These are phyloP conservation scores for Colletotrichum viniferum DNA, from an alignment of 2,329 filamentous ascomycete genomes.

Conservation along the genomic window DNA sequence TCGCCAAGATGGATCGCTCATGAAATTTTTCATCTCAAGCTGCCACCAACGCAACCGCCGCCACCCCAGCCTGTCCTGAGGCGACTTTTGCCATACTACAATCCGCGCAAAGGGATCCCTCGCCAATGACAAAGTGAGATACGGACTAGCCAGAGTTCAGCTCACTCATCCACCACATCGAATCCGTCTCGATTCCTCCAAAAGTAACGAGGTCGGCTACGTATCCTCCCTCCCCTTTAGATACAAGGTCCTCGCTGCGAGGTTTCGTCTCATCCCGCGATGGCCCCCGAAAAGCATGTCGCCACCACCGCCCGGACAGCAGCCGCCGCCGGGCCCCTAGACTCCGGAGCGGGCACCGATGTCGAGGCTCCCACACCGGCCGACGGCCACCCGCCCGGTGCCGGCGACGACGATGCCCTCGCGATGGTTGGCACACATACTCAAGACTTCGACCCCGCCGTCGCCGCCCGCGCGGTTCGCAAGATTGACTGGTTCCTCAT, in stretches of 20 bases:
- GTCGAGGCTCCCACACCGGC: neutral
- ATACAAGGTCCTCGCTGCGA: neutral
- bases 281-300: conserved; percentile 4
- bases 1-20: neutral
- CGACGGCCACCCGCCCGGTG: neutral
- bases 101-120: neutral
- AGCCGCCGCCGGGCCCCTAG: neutral
- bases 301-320: neutral
- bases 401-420: conserved; percentile 53
- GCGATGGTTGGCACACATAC: conserved; percentile 63
- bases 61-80: neutral
- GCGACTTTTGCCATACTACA: neutral
- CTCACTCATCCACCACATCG: neutral
- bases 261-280: neutral
- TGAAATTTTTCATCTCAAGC: neutral
- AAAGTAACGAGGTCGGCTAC: neutral
- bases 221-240: neutral
- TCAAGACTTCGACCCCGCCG: conserved; percentile 56
- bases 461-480: conserved; percentile 61
- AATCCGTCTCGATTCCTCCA: neutral
- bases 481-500: conserved; percentile 74
- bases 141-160: neutral
- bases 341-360: neutral
- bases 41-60: neutral
- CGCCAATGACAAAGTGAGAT: neutral